Evolutionary conservation across 179 eudicot genomes (phyloP).

Genomic region (Beta lomatogona): DNA sequence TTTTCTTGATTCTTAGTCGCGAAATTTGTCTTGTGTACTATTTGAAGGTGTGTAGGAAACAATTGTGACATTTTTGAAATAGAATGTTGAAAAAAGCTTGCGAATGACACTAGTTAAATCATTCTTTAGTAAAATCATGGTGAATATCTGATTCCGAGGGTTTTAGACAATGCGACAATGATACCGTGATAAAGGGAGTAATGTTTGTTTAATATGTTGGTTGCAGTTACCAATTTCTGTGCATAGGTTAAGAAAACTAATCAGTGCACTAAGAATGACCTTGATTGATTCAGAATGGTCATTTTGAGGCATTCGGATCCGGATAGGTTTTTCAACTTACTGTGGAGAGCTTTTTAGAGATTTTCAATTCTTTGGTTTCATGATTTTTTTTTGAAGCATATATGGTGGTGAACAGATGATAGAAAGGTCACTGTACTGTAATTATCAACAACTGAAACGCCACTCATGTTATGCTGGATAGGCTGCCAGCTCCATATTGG

Average conservation of each 20-base stretch:
- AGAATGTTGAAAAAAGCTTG: too few species aligned
- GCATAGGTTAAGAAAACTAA: conserved; percentile 5
- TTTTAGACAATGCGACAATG: not conserved
- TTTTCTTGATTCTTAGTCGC: not conserved
- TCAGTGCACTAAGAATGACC: not conserved
- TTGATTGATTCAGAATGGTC: not conserved
- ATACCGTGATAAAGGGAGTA: not conserved
- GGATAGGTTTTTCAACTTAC: not conserved
- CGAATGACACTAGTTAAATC: too few species aligned
- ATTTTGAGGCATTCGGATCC: not conserved
- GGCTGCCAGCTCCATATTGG: not conserved
- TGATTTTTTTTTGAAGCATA: not conserved
- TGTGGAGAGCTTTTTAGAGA: not conserved
- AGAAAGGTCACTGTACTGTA: not conserved
- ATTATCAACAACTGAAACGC: conserved; percentile 2
- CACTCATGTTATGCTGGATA: not conserved
- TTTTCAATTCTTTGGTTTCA: not conserved
- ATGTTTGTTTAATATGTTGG: not conserved
- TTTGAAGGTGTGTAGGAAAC: not conserved
- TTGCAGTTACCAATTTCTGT: not conserved
- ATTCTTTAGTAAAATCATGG: too few species aligned
- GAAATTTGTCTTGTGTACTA: not conserved
- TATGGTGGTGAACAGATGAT: not conserved
- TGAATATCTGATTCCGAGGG: not conserved
- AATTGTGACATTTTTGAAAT: not conserved